Evolutionary conservation across 306 rosid genomes (phyloP), one percentile per base, ranked within the genome.

Genomic region (Cicer cuneatum): DNA sequence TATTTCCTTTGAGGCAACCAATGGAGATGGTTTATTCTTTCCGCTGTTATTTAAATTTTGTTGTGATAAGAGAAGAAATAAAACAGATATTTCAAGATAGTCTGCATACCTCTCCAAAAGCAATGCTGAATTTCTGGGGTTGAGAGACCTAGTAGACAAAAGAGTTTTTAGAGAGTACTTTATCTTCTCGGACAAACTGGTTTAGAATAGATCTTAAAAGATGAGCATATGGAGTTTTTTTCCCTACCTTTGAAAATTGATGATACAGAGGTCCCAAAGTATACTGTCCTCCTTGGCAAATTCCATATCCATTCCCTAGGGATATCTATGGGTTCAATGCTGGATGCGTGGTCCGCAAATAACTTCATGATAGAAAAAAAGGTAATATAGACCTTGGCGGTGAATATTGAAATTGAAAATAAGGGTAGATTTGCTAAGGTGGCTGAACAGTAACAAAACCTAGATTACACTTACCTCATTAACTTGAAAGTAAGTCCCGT

Each of bases 51-150:
- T 41, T 71, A 59, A 35, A 10, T 46, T 69, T 67, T 67, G 16
- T 21, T 59, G 47, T 16, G 77, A 59, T 42, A 72, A 54, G 49
- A 47, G 47, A 70, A 46, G 41, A 15, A 58, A 78, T 54, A 75
- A 71, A 46, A 8, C 14, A 52, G 60, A 59, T 41, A 78, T 8
- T 35, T 63, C 38, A 80, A 66, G 66, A 49, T 61, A 15, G 74
- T 65, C 18, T 42, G 58, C 88, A n/a, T 89, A 91, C 98, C 98
- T 91, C 90, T 89, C 98, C 98, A 93, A 77, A 93, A 93, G 96
- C 98, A 89, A 51, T 78, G 87, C 71, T 93, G 98, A 82, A 89
- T 93, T 74, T 84, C 91, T 74, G 81, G 91, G 5, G 97, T 93
- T 67, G 97, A 52, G 43, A 93, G 88, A 38, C 96, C 98, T 93